Evolutionary conservation across 176 grass and related monocot genomes (phyloP), one percentile per base, ranked within the genome.

Genomic region (Phoenix roebelenii): DNA sequence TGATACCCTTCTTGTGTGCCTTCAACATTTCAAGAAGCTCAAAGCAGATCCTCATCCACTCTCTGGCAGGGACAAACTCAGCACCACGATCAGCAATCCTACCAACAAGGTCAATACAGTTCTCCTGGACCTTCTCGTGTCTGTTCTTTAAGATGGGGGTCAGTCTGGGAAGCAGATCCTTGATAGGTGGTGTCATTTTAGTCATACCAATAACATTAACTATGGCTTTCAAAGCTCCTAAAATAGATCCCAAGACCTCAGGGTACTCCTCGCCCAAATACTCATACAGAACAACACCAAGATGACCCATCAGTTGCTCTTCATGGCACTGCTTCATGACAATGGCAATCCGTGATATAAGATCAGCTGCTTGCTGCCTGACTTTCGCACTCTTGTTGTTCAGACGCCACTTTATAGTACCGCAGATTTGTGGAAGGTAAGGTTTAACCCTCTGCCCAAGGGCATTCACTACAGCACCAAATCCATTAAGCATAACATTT

Each of bases 401-500:
- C 64, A 98, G 51, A 12, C 93, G 62, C 93, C 93, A 98, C 74
- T 98, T 98, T 49, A 98, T 92, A 59, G 87, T 97, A 92, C 93
- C 93, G 80, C 93, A 92, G 35, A 97, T 97, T 75, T 97, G 87
- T 59, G 93, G 93, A 59, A 97, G 84, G 63, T 97, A 97, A 29
- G 84, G 84, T 49, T 97, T 97, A 49, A 97, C 93, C 65, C 83
- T 82, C 54, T 97, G 83, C 16, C 87, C 84, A 7, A 97, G 70
- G 29, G 93, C 77, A 77, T 97, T 97, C 23, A 92, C 93, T 44
- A 97, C 87, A 66, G 93, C 93, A 66, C 93, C 93, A 77, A 97
- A 97, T 56, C 88, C 88, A 82, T 98, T 98, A 78, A 98, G 87
- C 93, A 98, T 98, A 55, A 98, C 93, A 92, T 98, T 98, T 0